A percentile compares a stretch with the other conserved stretches of the same genome.
Evolutionary conservation across 2,329 filamentous ascomycete species (phyloP).

Genomic region (Diaporthe batatas): DNA sequence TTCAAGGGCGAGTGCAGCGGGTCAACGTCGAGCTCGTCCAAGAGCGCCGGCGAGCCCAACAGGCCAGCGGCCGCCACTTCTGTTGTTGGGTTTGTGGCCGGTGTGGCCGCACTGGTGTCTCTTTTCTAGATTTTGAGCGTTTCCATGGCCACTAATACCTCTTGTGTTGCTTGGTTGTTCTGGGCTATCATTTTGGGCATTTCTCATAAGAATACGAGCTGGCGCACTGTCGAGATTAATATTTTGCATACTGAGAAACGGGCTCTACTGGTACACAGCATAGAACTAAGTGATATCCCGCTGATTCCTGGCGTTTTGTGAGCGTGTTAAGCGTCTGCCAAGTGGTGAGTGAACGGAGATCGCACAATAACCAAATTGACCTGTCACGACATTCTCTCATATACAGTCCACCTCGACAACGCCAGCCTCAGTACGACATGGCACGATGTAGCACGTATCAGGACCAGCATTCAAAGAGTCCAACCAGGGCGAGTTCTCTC

Average conservation of each 20-base stretch:
- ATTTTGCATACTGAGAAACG: constrained; percentile 9
- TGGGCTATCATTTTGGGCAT: constrained; percentile 1
- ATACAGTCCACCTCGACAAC: background rate
- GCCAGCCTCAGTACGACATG: background rate
- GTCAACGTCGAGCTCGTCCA: constrained; percentile 8
- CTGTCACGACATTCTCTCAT: background rate
- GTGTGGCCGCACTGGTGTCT: constrained; percentile 33
- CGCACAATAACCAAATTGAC: background rate
- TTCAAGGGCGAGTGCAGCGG: constrained; percentile 45
- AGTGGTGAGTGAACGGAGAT: background rate
- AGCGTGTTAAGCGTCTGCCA: background rate
- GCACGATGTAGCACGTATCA: background rate
- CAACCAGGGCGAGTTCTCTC: background rate
- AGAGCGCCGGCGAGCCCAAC: constrained; percentile 4
- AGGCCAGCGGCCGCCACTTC: constrained; percentile 27
- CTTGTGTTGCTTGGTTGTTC: background rate
- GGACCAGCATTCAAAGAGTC: background rate
- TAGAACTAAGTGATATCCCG: constrained; percentile 15
- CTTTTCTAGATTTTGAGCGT: constrained; percentile 31
- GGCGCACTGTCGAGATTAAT: background rate
- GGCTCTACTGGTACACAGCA: constrained; percentile 20
- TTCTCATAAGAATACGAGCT: constrained; percentile 9
- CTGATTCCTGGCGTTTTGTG: background rate
- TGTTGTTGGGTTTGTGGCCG: constrained; percentile 34
- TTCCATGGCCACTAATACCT: background rate